These are phyloP conservation scores for Fusarium sp. DNA, from an alignment of 2,329 filamentous ascomycete species.

Conservation along the genomic window DNA sequence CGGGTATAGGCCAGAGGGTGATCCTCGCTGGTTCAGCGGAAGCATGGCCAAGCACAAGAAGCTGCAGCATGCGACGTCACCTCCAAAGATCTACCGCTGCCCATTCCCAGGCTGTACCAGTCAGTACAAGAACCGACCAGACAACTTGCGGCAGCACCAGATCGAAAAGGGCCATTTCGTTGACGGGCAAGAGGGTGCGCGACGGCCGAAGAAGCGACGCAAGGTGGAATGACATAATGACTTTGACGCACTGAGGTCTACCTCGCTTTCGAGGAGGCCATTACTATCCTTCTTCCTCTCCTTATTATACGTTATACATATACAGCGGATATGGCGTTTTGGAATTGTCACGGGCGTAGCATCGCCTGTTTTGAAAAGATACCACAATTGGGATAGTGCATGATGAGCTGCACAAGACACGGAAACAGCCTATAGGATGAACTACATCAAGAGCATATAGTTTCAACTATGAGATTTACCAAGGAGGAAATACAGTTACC, in stretches of 20 bases:
- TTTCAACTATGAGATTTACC: background rate
- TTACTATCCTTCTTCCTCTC: background rate
- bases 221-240: constrained; percentile 48
- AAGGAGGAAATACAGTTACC: background rate
- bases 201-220: constrained; percentile 62
- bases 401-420: background rate
- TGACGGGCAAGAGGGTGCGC: constrained; percentile 52
- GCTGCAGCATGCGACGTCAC: constrained; percentile 62
- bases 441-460: background rate
- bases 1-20: constrained; percentile 66
- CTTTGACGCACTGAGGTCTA: background rate
- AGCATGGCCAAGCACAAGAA: constrained; percentile 71
- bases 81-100: constrained; percentile 65
- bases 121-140: constrained; percentile 66
- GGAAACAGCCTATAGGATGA: background rate
- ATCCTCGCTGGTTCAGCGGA: constrained; percentile 69
- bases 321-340: constrained; percentile 31
- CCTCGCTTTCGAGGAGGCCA: background rate
- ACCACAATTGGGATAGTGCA: constrained; percentile 29
- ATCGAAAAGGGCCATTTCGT: constrained; percentile 67
- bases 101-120: constrained; percentile 65
- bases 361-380: constrained; percentile 28
- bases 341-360: background rate
- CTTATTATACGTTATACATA: constrained; percentile 10
- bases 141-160: constrained; percentile 68